Percentiles rank a stretch among this genome's conserved stretches.
These are phyloP conservation scores for Entomortierella lignicola DNA, from an alignment of 192 early-diverging fungal genomes.

Conservation along the genomic window DNA sequence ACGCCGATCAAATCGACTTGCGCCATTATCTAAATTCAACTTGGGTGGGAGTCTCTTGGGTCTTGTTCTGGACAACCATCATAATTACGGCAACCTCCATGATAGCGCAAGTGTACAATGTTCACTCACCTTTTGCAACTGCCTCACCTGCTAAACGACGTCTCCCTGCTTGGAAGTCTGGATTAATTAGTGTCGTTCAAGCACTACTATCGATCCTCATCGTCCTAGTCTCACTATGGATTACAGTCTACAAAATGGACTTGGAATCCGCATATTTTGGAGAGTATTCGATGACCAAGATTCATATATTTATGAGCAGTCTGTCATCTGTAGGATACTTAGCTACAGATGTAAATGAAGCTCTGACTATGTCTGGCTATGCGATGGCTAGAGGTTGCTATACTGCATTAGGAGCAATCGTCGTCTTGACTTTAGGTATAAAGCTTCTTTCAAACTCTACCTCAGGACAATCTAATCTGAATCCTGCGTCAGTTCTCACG, in stretches of 20 bases:
- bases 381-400: constrained; percentile 47
- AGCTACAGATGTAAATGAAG: not conserved
- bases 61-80: constrained; percentile 33
- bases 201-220: constrained; percentile 4
- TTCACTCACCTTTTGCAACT: not conserved
- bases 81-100: constrained; percentile 1
- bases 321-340: constrained; percentile 29
- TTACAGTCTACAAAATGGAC: constrained; percentile 49
- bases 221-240: constrained; percentile 31
- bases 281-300: constrained; percentile 6
- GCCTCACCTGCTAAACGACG: not conserved
- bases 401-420: constrained; percentile 12
- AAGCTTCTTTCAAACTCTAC: not conserved
- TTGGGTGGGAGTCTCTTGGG: constrained; percentile 39
- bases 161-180: constrained; percentile 12
- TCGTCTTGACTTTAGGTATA: constrained; percentile 4
- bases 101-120: not conserved
- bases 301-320: constrained; percentile 25
- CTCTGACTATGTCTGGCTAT: constrained; percentile 28
- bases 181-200: constrained; percentile 8
- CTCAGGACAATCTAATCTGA: not conserved
- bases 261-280: constrained; percentile 34
- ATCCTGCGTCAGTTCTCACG: not conserved
- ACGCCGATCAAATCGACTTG: constrained; percentile 60
- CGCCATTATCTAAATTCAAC: constrained; percentile 53